Base-by-base conservation (phyloP, 202 grass and related monocot genomes). In the Schoenoplectus triqueter region DNA sequence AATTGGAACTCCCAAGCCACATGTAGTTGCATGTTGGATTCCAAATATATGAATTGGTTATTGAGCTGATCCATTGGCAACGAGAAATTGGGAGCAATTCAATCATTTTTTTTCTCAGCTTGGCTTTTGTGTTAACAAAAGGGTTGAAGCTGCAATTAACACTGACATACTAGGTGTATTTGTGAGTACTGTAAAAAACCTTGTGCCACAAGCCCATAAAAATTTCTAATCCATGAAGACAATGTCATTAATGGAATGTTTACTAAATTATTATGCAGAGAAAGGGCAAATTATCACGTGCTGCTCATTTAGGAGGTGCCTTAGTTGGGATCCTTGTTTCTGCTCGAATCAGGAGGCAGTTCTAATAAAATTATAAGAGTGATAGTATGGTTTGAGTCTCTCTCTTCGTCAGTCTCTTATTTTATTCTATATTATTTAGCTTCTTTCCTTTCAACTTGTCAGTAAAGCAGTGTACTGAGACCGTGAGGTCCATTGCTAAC, bases 241-340 rank as follows among this genome's bases (percentile, higher is more conserved):
- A 52, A 54, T 11, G 1, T 54, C 49, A 14, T 55, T 41, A 78
- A 78, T 31, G 20, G 11, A 57, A n/a, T 44, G 11, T 20, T 73
- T 60, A 56, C 11, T 55, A 56, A 39, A 39, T 39, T 78, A 78
- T 44, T 81, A 87, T 80, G 69, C 76, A 95, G 92, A 31, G 31
- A 31, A 88, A 88, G 14, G 74, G 70, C 4, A 50, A 79, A n/a
- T 62, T 85, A n/a, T 92, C 93, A 86, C 88, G 87, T 82, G 75
- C 77, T 70, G 68, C 91, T 84, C 91, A 92, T 86, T 87, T 98
- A 77, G 95, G 95, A 51, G 95, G 92, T 71, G 88, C 91, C 3
- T 22, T 94, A 3, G 88, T 93, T 56, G 91, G 91, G 73, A 85
- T 88, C 47, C 68, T 98, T 78, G 51, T 64, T 71, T 95, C 87